A percentile compares a stretch with the other conserved stretches of the same genome.
phyloP scores from a whole-genome alignment of 306 rosid species.

The Senna tora region DNA sequence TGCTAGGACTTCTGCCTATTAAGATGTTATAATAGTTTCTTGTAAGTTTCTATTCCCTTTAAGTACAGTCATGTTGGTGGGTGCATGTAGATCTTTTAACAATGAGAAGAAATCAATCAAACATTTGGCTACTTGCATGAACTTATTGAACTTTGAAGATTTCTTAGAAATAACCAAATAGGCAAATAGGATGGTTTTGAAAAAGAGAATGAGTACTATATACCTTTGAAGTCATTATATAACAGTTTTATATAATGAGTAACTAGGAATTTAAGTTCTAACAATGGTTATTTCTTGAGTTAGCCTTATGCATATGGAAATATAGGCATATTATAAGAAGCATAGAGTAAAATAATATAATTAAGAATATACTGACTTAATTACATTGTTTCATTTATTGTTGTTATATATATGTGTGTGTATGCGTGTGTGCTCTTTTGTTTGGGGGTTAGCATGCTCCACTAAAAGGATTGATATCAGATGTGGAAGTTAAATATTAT shows the following conservation, averaged over 20 bases:
- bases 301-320: conserved; percentile 8
- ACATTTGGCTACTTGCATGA: neutral
- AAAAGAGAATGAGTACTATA: neutral
- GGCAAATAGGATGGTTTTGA: neutral
- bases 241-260: neutral
- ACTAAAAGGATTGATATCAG: conserved; percentile 4
- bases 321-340: neutral
- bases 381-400: neutral
- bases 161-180: neutral
- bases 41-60: conserved; percentile 5
- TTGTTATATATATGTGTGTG: neutral
- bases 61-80: conserved; percentile 22
- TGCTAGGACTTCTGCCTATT: conserved; percentile 5
- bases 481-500: neutral
- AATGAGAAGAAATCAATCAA: conserved; percentile 13
- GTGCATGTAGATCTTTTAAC: neutral
- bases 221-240: neutral
- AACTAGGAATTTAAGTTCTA: neutral
- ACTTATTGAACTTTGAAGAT: neutral
- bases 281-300: neutral
- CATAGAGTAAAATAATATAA: neutral
- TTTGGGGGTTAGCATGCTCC: neutral
- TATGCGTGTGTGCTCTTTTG: neutral
- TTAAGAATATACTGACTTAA: neutral
- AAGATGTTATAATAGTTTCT: conserved; percentile 16